A percentile compares a stretch with the other conserved stretches of the same genome.
phyloP scores from a whole-genome alignment of 1,139 yeast species.

The Magnusiomyces clavatus region DNA sequence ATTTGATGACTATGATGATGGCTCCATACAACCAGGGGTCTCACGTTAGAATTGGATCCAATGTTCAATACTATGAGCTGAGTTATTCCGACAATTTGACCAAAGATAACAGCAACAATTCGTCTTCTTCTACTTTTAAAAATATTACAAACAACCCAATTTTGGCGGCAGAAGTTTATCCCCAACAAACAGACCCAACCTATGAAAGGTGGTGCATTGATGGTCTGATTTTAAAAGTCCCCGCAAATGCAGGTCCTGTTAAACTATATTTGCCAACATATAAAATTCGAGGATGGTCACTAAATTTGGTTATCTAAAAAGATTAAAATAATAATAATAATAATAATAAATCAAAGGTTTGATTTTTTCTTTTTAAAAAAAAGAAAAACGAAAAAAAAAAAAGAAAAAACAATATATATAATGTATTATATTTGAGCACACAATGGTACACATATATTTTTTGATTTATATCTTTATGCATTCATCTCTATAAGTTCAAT shows the following conservation, averaged over 20 bases:
- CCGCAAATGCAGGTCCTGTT: conserved; percentile 9
- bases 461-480: background rate
- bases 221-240: conserved; percentile 24
- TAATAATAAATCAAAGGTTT: background rate
- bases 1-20: conserved; percentile 50
- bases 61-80: conserved; percentile 1
- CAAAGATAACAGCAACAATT: background rate
- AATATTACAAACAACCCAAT: too few relatives aligned
- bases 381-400: too few relatives aligned
- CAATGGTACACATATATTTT: too few relatives aligned
- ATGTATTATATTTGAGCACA: background rate
- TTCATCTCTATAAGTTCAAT: background rate
- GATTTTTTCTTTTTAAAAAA: background rate
- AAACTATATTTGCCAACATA: conserved; percentile 1
- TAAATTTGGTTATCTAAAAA: background rate
- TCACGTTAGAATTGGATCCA: conserved; percentile 34
- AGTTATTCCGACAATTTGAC: background rate
- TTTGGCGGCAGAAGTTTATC: conserved; percentile 15
- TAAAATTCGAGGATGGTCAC: conserved; percentile 1
- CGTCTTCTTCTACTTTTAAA: too few relatives aligned
- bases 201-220: conserved; percentile 34
- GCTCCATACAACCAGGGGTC: conserved; percentile 51
- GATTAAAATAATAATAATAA: background rate
- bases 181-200: conserved; percentile 19
- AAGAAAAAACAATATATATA: too few relatives aligned